Evolutionary conservation across 1,284 basidiomycete species (phyloP).

Genomic region (Trametes pubescens): DNA sequence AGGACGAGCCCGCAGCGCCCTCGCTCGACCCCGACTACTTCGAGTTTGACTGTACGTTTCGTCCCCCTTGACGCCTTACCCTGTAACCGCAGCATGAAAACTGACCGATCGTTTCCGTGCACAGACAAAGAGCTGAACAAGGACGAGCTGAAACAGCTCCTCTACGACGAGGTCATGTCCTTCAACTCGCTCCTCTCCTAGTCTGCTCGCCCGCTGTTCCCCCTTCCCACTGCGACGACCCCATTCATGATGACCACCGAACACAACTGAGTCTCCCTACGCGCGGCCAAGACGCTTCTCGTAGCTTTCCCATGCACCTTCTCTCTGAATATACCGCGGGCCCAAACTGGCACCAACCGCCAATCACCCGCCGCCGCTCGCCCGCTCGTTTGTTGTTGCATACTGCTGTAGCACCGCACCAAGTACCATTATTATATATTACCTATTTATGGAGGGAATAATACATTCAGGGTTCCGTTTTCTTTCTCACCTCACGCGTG

Average conservation of each 20-base stretch:
- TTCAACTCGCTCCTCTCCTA: slow-evolving; percentile 63
- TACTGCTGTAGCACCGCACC: slow-evolving; percentile 6
- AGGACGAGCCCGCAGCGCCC: slow-evolving; percentile 81
- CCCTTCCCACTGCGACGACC: neutral
- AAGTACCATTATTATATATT: slow-evolving; percentile 24
- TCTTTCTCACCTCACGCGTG: no score
- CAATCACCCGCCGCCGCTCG: neutral
- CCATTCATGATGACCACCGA: neutral
- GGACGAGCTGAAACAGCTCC: slow-evolving; percentile 74
- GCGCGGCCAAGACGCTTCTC: neutral
- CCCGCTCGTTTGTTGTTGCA: slow-evolving; percentile 6
- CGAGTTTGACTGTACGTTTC: slow-evolving; percentile 77
- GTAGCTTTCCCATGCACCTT: neutral
- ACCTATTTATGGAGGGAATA: slow-evolving; percentile 34
- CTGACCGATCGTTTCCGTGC: neutral
- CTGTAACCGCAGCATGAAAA: slow-evolving; percentile 22
- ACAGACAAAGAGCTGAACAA: slow-evolving; percentile 82
- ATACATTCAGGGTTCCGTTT: slow-evolving; percentile 9
- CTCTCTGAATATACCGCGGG: neutral
- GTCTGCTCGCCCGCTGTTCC: neutral
- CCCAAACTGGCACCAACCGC: neutral
- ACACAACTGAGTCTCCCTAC: neutral
- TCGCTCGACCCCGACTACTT: slow-evolving; percentile 86
- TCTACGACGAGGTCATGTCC: slow-evolving; percentile 73
- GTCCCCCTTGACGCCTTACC: neutral